Evolutionary conservation across 345 rosid genomes (phyloP).

Genomic region (Eutrema yunnanense): DNA sequence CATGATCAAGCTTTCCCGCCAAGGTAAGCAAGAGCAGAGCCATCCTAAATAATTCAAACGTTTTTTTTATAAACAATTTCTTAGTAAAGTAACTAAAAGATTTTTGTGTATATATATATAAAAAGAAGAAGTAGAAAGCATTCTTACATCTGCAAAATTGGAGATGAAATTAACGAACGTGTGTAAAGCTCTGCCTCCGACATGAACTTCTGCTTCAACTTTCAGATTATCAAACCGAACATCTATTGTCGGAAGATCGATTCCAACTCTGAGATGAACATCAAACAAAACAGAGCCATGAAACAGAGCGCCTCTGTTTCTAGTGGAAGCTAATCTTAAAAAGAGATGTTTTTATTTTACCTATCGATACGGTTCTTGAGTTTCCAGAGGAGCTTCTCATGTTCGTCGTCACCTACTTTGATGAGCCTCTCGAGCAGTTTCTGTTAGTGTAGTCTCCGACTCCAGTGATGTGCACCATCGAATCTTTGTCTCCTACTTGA

Average conservation of each 20-base stretch:
- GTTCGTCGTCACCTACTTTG: slow-evolving; percentile 72
- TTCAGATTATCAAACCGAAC: slow-evolving; percentile 73
- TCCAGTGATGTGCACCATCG: slow-evolving; percentile 39
- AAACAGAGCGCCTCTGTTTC: not conserved
- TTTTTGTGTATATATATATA: not conserved
- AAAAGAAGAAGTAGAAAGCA: not conserved
- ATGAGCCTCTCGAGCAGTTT: slow-evolving; percentile 66
- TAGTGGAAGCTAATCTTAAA: not conserved
- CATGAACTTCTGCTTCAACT: slow-evolving; percentile 52
- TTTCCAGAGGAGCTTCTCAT: slow-evolving; percentile 75
- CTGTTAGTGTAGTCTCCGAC: slow-evolving; percentile 1
- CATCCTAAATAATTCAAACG: slow-evolving; percentile 34
- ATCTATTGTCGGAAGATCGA: slow-evolving; percentile 81
- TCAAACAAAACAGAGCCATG: not conserved
- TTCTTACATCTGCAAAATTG: slow-evolving; percentile 48
- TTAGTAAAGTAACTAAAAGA: not conserved
- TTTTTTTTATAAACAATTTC: not conserved
- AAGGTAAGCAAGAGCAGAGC: slow-evolving; percentile 70
- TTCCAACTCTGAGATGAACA: slow-evolving; percentile 46
- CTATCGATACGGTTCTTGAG: slow-evolving; percentile 70
- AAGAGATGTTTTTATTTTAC: slow-evolving; percentile 22
- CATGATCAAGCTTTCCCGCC: slow-evolving; percentile 65
- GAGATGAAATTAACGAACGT: slow-evolving; percentile 44
- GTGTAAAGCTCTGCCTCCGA: slow-evolving; percentile 66
- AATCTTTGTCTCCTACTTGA: slow-evolving; percentile 55